phyloP scores from a whole-genome alignment of 176 grass and related monocot species.

The Saccharum spontaneum region DNA sequence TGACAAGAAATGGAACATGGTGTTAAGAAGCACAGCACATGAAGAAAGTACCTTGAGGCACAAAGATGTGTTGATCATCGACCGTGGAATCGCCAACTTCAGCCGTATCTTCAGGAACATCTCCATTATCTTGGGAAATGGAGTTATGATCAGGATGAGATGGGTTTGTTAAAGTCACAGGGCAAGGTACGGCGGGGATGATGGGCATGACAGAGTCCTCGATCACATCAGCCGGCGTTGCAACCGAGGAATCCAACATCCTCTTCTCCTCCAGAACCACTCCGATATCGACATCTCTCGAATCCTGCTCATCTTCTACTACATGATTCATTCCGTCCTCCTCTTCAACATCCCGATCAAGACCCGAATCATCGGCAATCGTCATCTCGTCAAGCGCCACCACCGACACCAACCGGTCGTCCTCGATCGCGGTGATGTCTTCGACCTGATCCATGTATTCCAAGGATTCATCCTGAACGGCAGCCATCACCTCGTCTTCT shows the following conservation, averaged over 20 bases:
- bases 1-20: neutral
- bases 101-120: conserved; percentile 23
- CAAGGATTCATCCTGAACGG: conserved; percentile 42
- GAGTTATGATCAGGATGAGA: conserved; percentile 8
- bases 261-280: conserved; percentile 61
- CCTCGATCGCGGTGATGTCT: conserved; percentile 17
- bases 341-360: conserved; percentile 22
- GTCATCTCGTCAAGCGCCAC: conserved; percentile 57
- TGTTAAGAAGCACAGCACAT: neutral
- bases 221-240: neutral
- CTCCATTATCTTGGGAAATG: neutral
- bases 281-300: conserved; percentile 38
- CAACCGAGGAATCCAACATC: conserved; percentile 31
- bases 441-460: conserved; percentile 37
- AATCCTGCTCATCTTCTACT: conserved; percentile 1
- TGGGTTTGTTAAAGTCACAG: neutral
- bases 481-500: neutral
- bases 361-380: conserved; percentile 32
- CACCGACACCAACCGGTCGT: conserved; percentile 48
- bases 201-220: conserved; percentile 20
- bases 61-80: conserved; percentile 14
- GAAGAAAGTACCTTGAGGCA: conserved; percentile 35
- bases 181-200: neutral
- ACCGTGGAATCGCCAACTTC: neutral
- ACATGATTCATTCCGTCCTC: neutral